Conservation (phyloP, 108 stramenopile species). For the Cyclotella distinguenda region DNA sequence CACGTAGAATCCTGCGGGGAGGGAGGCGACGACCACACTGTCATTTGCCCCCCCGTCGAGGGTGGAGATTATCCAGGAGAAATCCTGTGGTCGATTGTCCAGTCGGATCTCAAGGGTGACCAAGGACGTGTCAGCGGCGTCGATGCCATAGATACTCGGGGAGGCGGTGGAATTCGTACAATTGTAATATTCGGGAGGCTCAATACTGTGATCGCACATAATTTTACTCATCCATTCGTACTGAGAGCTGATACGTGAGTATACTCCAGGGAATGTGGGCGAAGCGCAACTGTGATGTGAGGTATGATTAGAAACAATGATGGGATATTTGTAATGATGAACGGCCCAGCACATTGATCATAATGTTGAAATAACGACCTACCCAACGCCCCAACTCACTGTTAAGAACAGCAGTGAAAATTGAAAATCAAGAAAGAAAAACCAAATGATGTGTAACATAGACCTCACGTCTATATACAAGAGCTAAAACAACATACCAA, state of each 20-base stretch:
- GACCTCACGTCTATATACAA: background rate
- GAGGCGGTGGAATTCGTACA: constrained; percentile 9
- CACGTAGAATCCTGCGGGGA: constrained; percentile 29
- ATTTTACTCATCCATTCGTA: constrained; percentile 63
- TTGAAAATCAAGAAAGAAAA: background rate
- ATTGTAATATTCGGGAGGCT: constrained; percentile 27
- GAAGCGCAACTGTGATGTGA: constrained; percentile 38
- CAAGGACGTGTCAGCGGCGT: background rate
- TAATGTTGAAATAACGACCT: background rate
- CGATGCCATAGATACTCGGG: background rate
- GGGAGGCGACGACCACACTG: constrained; percentile 16
- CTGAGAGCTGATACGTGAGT: constrained; percentile 54
- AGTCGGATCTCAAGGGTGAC: constrained; percentile 35
- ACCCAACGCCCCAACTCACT: constrained; percentile 54
- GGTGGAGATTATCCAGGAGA: constrained; percentile 29
- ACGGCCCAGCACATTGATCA: background rate
- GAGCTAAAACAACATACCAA: constrained; percentile 8
- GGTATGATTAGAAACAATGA: background rate
- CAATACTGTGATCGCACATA: constrained; percentile 46
- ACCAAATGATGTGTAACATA: background rate
- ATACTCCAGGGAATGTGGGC: constrained; percentile 54
- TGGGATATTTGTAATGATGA: background rate
- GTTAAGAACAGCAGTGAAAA: background rate
- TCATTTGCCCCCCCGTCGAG: constrained; percentile 3
- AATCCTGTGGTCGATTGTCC: constrained; percentile 30